phyloP scores from a whole-genome alignment of 495 filamentous ascomycete genomes.

The Aspergillus cavernicola region DNA sequence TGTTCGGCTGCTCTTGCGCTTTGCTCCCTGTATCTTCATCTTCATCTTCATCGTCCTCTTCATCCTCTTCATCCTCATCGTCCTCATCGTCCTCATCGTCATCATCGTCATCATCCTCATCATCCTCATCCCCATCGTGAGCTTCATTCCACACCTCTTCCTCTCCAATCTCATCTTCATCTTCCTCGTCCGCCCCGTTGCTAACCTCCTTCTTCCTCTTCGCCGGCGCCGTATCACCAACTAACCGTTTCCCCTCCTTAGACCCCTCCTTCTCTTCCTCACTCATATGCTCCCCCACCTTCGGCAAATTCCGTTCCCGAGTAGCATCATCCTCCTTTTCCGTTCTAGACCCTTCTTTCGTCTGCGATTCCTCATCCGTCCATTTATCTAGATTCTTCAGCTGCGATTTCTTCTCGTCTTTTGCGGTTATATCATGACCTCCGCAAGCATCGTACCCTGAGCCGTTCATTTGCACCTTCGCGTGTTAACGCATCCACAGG shows the following conservation, averaged over 20 bases:
- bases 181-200: conserved; percentile 12
- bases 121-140: neutral
- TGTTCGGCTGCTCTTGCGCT: conserved; percentile 1
- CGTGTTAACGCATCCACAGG: no score
- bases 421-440: conserved; percentile 44
- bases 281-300: conserved; percentile 47
- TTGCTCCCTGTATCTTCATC: neutral
- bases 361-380: conserved; percentile 49
- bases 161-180: neutral
- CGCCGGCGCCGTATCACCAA: conserved; percentile 38
- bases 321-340: conserved; percentile 43
- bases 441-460: conserved; percentile 49
- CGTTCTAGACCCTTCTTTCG: conserved; percentile 43
- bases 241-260: conserved; percentile 44
- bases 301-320: conserved; percentile 45
- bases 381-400: conserved; percentile 44
- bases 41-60: conserved; percentile 17
- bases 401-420: conserved; percentile 35
- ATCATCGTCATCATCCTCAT: neutral
- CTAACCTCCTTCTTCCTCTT: conserved; percentile 29
- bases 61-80: conserved; percentile 14
- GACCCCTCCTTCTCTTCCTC: conserved; percentile 41
- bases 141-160: conserved; percentile 12
- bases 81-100: conserved; percentile 17
- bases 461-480: conserved; percentile 47